phyloP scores from a whole-genome alignment of 768 basidiomycete genomes.

The Russula sp. region DNA sequence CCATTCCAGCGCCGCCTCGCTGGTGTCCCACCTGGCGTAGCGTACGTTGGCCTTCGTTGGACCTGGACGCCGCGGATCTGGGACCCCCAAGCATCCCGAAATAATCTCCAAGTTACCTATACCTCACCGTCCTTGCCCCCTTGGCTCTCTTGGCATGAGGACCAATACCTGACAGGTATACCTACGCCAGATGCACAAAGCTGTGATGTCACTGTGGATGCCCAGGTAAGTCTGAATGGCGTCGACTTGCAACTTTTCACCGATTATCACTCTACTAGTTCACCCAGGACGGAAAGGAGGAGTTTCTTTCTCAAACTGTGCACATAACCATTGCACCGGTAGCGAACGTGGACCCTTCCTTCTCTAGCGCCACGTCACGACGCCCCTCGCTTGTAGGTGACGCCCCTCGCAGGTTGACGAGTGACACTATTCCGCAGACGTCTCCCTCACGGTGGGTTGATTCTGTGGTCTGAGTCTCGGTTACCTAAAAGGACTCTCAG shows the following conservation, averaged over 20 bases:
- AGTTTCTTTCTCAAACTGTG: constrained; percentile 62
- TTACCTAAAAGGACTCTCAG: constrained; percentile 12
- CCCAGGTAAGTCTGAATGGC: constrained; percentile 53
- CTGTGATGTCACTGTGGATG: constrained; percentile 71
- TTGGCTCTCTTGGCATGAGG: constrained; percentile 88
- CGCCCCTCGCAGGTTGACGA: constrained; percentile 43
- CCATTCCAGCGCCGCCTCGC: constrained; percentile 87
- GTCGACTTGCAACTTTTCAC: constrained; percentile 20
- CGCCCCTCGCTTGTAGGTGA: constrained; percentile 50
- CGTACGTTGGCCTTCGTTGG: constrained; percentile 79
- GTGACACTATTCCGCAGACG: constrained; percentile 42
- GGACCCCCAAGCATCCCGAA: constrained; percentile 90
- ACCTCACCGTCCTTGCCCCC: constrained; percentile 76
- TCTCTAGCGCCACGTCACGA: constrained; percentile 39
- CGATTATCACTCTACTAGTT: constrained; percentile 45
- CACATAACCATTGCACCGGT: constrained; percentile 71
- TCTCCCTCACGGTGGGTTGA: constrained; percentile 34
- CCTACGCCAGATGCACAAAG: constrained; percentile 74
- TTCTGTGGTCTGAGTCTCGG: constrained; percentile 24
- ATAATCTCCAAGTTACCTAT: constrained; percentile 75
- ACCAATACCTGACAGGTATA: constrained; percentile 68
- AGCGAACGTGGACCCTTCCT: constrained; percentile 47
- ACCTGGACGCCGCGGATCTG: constrained; percentile 91
- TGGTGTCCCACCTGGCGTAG: constrained; percentile 75
- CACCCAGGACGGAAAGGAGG: constrained; percentile 71